Evolutionary conservation across 495 filamentous ascomycete species (phyloP).

Genomic region (Talaromyces liani): DNA sequence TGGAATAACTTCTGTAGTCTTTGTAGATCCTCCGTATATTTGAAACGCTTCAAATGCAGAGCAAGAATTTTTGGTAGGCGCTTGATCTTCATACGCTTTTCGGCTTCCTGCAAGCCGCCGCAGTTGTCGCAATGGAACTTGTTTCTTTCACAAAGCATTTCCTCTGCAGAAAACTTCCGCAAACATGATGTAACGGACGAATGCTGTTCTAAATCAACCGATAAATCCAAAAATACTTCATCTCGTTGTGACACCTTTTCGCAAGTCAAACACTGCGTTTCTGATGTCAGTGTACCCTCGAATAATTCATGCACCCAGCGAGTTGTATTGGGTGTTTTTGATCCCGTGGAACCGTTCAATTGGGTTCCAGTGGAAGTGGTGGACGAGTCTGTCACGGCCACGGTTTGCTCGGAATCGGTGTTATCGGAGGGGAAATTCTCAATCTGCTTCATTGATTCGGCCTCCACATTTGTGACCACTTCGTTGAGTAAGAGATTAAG

Average conservation of each 20-base stretch:
- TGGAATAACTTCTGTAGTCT: slow-evolving; percentile 95
- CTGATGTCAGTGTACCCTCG: slow-evolving; percentile 88
- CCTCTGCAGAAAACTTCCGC: slow-evolving; percentile 91
- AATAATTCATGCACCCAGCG: slow-evolving; percentile 98
- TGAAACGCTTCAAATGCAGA: slow-evolving; percentile 92
- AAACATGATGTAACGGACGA: slow-evolving; percentile 94
- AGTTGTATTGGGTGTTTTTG: slow-evolving; percentile 46
- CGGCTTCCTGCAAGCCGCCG: slow-evolving; percentile 92
- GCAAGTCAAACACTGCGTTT: slow-evolving; percentile 94
- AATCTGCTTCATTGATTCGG: slow-evolving; percentile 56
- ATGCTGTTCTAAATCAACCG: slow-evolving; percentile 92
- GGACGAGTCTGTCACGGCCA: slow-evolving; percentile 18
- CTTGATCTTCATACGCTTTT: slow-evolving; percentile 99
- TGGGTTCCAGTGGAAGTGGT: slow-evolving; percentile 29
- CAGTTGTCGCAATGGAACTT: slow-evolving; percentile 98
- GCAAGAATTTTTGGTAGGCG: slow-evolving; percentile 84
- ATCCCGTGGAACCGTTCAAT: slow-evolving; percentile 37
- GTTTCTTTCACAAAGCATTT: slow-evolving; percentile 98
- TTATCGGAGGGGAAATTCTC: slow-evolving; percentile 28
- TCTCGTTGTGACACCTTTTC: slow-evolving; percentile 93
- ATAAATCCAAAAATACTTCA: slow-evolving; percentile 91
- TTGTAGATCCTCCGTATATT: slow-evolving; percentile 92
- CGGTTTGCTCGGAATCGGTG: slow-evolving; percentile 25
- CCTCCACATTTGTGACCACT: slow-evolving; percentile 88
- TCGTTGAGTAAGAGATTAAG: slow-evolving; percentile 92